These are phyloP conservation scores for Chrysopogon serrulatus DNA, from an alignment of 176 grass and related monocot species.

Conservation along the genomic window DNA sequence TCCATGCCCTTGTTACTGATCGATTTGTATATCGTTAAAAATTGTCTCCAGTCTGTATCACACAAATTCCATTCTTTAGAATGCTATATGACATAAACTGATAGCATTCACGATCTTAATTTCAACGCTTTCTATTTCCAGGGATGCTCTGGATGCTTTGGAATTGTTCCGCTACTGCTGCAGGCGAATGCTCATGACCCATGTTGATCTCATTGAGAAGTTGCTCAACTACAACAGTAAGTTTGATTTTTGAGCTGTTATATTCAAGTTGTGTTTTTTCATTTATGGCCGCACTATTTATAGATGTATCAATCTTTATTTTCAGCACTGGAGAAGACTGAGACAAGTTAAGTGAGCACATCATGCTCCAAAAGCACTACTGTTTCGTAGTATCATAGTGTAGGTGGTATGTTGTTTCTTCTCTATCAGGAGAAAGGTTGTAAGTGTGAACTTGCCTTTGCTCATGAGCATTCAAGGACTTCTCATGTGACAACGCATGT, in stretches of 20 bases:
- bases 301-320: conserved; percentile 14
- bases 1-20: background rate
- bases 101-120: background rate
- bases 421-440: background rate
- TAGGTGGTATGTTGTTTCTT: conserved; percentile 2
- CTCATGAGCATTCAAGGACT: background rate
- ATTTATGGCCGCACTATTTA: background rate
- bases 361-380: background rate
- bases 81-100: background rate
- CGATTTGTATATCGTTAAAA: background rate
- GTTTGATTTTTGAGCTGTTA: conserved; percentile 16
- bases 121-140: conserved; percentile 17
- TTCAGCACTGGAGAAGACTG: conserved; percentile 76
- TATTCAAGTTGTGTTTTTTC: background rate
- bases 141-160: conserved; percentile 92
- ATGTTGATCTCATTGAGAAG: conserved; percentile 98
- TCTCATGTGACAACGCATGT: background rate
- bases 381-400: background rate
- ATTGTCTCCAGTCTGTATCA: background rate
- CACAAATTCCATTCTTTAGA: background rate
- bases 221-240: conserved; percentile 98
- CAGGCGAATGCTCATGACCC: conserved; percentile 95
- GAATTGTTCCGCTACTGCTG: conserved; percentile 89
- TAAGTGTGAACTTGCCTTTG: background rate
- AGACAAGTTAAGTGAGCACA: conserved; percentile 19